These are phyloP conservation scores for Dioscorea zingiberensis DNA, from an alignment of 106 monocot species.

Conservation along the genomic window DNA sequence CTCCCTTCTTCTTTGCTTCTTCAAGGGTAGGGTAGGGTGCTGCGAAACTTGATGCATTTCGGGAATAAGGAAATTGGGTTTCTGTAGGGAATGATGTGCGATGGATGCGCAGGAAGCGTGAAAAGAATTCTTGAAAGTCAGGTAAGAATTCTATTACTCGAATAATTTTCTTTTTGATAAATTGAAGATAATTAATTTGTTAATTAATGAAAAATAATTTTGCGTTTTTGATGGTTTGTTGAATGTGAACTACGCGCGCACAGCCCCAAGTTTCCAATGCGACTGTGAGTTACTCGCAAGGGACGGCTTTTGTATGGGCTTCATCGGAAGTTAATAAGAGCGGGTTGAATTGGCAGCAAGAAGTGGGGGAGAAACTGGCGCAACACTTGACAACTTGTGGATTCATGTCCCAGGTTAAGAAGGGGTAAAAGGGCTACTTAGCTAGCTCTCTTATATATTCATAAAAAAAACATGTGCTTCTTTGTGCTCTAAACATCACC, in stretches of 20 bases:
- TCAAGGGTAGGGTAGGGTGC: too few relatives aligned
- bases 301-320: background rate
- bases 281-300: background rate
- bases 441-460: background rate
- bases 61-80: background rate
- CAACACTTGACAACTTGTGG: slow-evolving; percentile 9
- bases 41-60: background rate
- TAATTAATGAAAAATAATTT: background rate
- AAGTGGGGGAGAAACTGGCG: slow-evolving; percentile 4
- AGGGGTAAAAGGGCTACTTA: background rate
- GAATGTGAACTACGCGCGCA: background rate
- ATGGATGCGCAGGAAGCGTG: slow-evolving; percentile 78
- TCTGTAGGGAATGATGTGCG: slow-evolving; percentile 75
- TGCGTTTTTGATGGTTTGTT: background rate
- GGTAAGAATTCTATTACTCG: slow-evolving; percentile 20
- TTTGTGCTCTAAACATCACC: too few relatives aligned
- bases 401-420: slow-evolving; percentile 1
- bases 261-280: slow-evolving; percentile 2
- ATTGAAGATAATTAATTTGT: too few relatives aligned
- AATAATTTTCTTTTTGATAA: background rate
- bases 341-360: slow-evolving; percentile 2
- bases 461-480: too few relatives aligned
- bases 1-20: background rate
- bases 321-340: background rate
- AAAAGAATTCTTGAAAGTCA: slow-evolving; percentile 73